Base-by-base conservation (phyloP, 2,329 filamentous ascomycete genomes). In the Talaromyces sp. region DNA sequence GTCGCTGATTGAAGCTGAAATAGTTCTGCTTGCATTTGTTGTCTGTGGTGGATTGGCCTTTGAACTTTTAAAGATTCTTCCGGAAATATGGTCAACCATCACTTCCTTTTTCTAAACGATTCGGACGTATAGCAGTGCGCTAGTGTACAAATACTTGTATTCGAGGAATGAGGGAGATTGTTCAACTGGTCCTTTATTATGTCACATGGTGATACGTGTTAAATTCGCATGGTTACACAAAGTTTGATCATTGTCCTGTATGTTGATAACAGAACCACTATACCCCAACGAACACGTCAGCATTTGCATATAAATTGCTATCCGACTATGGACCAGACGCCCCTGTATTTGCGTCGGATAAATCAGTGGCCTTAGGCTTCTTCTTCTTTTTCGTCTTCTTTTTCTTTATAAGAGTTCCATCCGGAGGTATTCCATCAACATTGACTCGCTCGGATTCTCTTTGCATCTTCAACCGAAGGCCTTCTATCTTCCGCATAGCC, bases 401-500 rank as follows among this genome's bases (percentile, higher is more conserved):
- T 76, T 85, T 88, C 76, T 88, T 89, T 71, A 82, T 75, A 16
- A 81, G 67, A 12, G 72, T 77, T 16, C 80, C 80, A 58, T 81
- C 80, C 4, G 73, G 69, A 27, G 79, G 76, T 23, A 78, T 75
- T 4, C 76, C 78, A 44, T 77, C 85, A 27, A 87, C 74, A 30
- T 77, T 68, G 27, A 81, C 76, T n/a, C 78, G 74, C 63, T 82
- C 80, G 9, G 77, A 76, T 36, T 74, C 77, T 61, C 80, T 72
- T 65, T 82, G 79, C 92, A 98, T 96, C 76, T 96, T 91, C 61
- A 97, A 80, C 58, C 95, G 83, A 63, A 96, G 79, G 57, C 88
- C 83, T 78, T 98, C 94, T 3, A 99, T 90, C 74, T 97, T 91
- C 73, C 89, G 88, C 81, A 97, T 87, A 8, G 94, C 95, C 69